These are phyloP conservation scores for Scutellaria minor DNA, from an alignment of 257 asterid species.

Conservation along the genomic window DNA sequence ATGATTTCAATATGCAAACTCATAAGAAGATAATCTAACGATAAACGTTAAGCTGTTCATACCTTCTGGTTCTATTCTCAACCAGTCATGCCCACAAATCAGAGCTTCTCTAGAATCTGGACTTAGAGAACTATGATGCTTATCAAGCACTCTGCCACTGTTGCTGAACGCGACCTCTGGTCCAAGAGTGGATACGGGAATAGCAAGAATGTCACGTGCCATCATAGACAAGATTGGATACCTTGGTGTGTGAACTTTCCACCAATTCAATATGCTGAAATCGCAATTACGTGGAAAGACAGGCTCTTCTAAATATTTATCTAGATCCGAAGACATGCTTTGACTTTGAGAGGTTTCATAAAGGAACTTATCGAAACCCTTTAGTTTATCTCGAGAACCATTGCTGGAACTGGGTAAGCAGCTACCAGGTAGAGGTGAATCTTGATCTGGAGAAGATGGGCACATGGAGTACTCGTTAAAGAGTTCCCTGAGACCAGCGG, in stretches of 20 bases:
- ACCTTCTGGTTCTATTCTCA: conserved; percentile 78
- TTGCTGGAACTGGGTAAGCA: conserved; percentile 52
- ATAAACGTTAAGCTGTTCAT: conserved; percentile 21
- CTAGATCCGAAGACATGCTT: conserved; percentile 75
- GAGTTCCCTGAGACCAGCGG: conserved; percentile 68
- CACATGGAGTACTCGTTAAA: conserved; percentile 73
- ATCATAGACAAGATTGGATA: conserved; percentile 90
- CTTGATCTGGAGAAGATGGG: conserved; percentile 55
- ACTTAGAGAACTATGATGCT: conserved; percentile 57
- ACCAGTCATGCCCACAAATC: conserved; percentile 96
- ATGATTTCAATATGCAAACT: conserved; percentile 8
- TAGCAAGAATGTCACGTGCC: conserved; percentile 89
- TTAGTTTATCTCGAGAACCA: conserved; percentile 73
- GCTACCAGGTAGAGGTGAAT: conserved; percentile 48
- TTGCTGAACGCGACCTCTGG: conserved; percentile 70
- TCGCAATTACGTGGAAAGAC: conserved; percentile 86
- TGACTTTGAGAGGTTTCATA: conserved; percentile 77
- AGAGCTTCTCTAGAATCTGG: conserved; percentile 87
- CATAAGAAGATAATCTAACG: background rate
- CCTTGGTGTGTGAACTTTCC: conserved; percentile 99
- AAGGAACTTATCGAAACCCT: conserved; percentile 89
- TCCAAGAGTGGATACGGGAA: conserved; percentile 83
- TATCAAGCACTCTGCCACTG: conserved; percentile 72
- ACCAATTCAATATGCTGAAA: conserved; percentile 93
- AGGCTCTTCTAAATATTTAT: conserved; percentile 85